Evolutionary conservation across 108 stramenopile genomes (phyloP), one percentile per base, ranked within the genome.

Genomic region (Cyclostephanos tholiformis): DNA sequence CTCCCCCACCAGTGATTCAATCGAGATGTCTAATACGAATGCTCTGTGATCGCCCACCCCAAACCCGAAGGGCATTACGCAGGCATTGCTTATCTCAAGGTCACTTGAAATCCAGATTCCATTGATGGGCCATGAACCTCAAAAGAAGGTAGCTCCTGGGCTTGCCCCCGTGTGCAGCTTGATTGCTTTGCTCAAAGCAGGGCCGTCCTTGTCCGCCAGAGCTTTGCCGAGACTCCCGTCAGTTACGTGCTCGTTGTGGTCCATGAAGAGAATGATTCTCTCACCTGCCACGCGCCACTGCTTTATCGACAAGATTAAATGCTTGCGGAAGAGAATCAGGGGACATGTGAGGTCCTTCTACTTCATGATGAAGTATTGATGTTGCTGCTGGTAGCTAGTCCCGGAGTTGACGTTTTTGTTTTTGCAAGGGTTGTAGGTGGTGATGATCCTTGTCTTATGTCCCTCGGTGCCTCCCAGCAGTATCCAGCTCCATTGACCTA

Each of bases 11-110:
- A 58, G 19, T 25, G 52, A 25, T n/a, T 25, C 52, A 8, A 25
- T 14, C 19, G 20, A 6, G 2, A 53, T 53, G 6, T 6, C 68
- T 0, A 69, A 6, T 16, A 39, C 12, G 52, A 69, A 69, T 13
- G 58, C 9, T n/a, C 43, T 7, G 16, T 69, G 69, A 22, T 69
- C 69, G 8, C 69, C 69, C 6, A 69, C 57, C 0, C 56, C 41
- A 58, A n/a, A 53, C 6, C 52, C 52, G 7, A 53, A 22, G 6
- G 52, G 52, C 52, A 53, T 53, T 0, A 53, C 52, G 3, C 52
- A 53, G 2, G 52, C 52, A 53, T 53, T 53, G 20, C 23, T 25
- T 8, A 53, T 53, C 2, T 53, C 52, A 0, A 53, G 20, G 7
- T 53, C 52, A 7, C 7, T n/a, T 14, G 52, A 25, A 20, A 53